Conservation (phyloP, 768 basidiomycete genomes). For the Agaricus sinodeliciosus region DNA sequence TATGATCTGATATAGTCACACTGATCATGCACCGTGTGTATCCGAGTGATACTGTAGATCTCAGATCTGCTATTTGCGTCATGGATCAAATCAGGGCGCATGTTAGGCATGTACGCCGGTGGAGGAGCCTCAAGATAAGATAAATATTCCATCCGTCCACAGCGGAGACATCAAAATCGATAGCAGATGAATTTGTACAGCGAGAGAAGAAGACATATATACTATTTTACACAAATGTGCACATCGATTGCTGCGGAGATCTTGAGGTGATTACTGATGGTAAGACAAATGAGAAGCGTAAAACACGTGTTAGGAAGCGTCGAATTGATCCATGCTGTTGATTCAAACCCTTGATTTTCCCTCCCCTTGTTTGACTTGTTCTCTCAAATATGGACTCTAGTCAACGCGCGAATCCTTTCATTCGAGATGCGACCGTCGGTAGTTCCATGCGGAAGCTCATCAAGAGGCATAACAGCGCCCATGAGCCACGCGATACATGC, state of each 20-base stretch:
- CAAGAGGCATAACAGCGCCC: constrained; percentile 37
- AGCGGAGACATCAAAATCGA: background rate
- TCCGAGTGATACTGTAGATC: background rate
- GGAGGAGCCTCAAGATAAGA: too few species aligned
- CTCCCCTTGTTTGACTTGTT: too few species aligned
- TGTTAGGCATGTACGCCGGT: too few species aligned
- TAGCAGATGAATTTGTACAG: background rate
- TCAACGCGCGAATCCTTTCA: constrained; percentile 27
- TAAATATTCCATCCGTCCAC: background rate
- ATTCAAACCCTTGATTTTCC: background rate
- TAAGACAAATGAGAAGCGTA: background rate
- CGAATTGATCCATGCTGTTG: background rate
- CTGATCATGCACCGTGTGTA: too few species aligned
- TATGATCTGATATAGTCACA: too few species aligned
- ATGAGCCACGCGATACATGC: constrained; percentile 34
- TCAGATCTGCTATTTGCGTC: background rate
- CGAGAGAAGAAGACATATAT: background rate
- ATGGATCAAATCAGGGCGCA: background rate
- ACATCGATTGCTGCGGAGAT: background rate
- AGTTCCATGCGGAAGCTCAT: constrained; percentile 18
- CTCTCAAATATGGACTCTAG: constrained; percentile 22
- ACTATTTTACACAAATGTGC: constrained; percentile 1
- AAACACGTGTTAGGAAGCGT: background rate
- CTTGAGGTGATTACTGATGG: constrained; percentile 1
- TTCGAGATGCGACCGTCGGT: constrained; percentile 16